A percentile compares a stretch with the other conserved stretches of the same genome.
Conservation (phyloP, 2,329 filamentous ascomycete genomes). For the Fusarium odoratissimum region DNA sequence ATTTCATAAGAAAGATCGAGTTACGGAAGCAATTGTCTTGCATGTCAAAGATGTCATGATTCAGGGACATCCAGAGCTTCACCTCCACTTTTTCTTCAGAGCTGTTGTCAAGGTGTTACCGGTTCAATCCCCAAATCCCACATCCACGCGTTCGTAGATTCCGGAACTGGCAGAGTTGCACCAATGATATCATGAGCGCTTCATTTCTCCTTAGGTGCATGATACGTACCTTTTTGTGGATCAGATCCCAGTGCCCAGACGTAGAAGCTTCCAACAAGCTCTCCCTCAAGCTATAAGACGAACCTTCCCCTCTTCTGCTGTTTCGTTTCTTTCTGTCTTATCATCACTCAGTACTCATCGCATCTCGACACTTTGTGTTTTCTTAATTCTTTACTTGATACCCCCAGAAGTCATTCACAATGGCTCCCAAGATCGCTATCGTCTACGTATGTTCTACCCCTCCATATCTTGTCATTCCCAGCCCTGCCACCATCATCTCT, state of each 20-base stretch:
- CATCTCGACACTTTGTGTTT: constrained; percentile 2
- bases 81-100: constrained; percentile 7
- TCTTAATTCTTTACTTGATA: constrained; percentile 23
- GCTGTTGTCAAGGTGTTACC: constrained; percentile 1
- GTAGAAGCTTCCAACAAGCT: constrained; percentile 28
- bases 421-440: constrained; percentile 94
- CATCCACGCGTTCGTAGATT: constrained; percentile 15
- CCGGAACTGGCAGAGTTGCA: constrained; percentile 25
- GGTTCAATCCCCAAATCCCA: constrained; percentile 1
- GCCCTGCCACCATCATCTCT: constrained; percentile 3
- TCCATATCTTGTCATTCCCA: constrained; percentile 5
- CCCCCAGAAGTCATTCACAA: constrained; percentile 56
- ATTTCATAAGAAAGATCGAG: background rate
- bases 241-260: background rate
- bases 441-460: constrained; percentile 74
- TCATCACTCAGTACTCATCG: background rate
- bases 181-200: constrained; percentile 32
- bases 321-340: background rate
- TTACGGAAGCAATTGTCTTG: background rate
- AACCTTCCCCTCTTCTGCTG: constrained; percentile 27
- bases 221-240: constrained; percentile 23
- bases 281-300: constrained; percentile 42
- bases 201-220: constrained; percentile 2
- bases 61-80: constrained; percentile 16
- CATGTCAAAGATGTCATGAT: constrained; percentile 6